Evolutionary conservation across 2,329 filamentous ascomycete species (phyloP).

Genomic region (Paraconiothyrium sp.): DNA sequence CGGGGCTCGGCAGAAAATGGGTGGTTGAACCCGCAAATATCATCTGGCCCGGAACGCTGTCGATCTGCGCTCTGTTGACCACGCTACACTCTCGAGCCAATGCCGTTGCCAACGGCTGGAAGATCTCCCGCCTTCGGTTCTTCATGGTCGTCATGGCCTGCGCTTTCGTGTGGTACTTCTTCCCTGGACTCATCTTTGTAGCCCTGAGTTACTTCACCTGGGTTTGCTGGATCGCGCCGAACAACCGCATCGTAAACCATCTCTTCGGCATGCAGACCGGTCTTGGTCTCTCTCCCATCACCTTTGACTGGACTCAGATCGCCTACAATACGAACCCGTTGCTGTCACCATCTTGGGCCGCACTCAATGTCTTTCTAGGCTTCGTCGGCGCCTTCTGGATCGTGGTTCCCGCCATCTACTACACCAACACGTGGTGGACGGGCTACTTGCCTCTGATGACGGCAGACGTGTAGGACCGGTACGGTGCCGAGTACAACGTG

Average conservation of each 20-base stretch:
- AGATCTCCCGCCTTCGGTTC: slow-evolving; percentile 82
- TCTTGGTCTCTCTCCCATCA: slow-evolving; percentile 82
- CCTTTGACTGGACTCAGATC: slow-evolving; percentile 92
- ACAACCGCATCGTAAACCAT: slow-evolving; percentile 86
- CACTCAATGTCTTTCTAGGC: slow-evolving; percentile 83
- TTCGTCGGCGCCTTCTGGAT: slow-evolving; percentile 87
- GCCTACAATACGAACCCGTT: slow-evolving; percentile 86
- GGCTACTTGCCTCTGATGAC: slow-evolving; percentile 89
- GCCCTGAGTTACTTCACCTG: slow-evolving; percentile 90
- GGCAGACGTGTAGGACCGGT: slow-evolving; percentile 85
- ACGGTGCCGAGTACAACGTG: slow-evolving; percentile 81
- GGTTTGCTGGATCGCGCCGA: slow-evolving; percentile 88
- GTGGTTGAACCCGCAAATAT: slow-evolving; percentile 86
- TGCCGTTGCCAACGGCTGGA: slow-evolving; percentile 82
- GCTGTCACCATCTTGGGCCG: slow-evolving; percentile 85
- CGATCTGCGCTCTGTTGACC: slow-evolving; percentile 88
- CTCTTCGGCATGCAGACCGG: slow-evolving; percentile 86
- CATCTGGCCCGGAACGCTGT: slow-evolving; percentile 90
- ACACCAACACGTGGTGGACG: slow-evolving; percentile 80
- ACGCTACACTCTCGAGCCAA: slow-evolving; percentile 88
- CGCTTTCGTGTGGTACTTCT: slow-evolving; percentile 83
- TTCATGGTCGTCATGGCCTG: slow-evolving; percentile 77
- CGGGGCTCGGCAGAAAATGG: slow-evolving; percentile 80
- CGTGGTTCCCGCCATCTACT: slow-evolving; percentile 57
- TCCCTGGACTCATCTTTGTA: slow-evolving; percentile 83